phyloP scores from a whole-genome alignment of 331 rosid species.

The Rhamnella rubrinervis region DNA sequence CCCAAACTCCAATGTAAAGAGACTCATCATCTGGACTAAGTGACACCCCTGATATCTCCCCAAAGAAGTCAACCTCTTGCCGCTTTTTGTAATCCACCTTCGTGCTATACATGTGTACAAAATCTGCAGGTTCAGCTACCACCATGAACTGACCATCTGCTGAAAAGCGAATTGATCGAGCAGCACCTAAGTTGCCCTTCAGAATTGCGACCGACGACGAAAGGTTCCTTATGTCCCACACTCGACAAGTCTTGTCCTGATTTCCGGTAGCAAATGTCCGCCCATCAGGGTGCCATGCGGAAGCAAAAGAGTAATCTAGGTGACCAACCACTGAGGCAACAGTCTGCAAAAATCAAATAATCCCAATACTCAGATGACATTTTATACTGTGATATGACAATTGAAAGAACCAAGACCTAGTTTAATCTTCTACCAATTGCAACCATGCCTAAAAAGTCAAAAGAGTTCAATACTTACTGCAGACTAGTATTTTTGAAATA shows the following conservation, averaged over 20 bases:
- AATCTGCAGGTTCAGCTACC: slow-evolving; percentile 95
- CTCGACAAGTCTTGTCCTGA: slow-evolving; percentile 93
- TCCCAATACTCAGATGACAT: background rate
- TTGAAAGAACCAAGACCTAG: background rate
- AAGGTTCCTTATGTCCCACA: slow-evolving; percentile 75
- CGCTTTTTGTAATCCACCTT: slow-evolving; percentile 53
- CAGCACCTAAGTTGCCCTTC: slow-evolving; percentile 76
- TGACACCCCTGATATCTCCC: slow-evolving; percentile 89
- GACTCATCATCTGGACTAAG: slow-evolving; percentile 87
- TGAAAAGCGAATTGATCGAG: slow-evolving; percentile 80
- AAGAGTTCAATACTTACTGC: too few species aligned
- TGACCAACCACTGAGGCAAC: slow-evolving; percentile 72
- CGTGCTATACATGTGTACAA: slow-evolving; percentile 82
- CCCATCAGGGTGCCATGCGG: slow-evolving; percentile 97
- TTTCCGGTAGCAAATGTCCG: slow-evolving; percentile 78
- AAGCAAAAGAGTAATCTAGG: slow-evolving; percentile 87
- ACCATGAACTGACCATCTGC: slow-evolving; percentile 84
- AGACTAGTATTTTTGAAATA: too few species aligned
- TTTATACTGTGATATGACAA: background rate
- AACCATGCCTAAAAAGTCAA: too few species aligned
- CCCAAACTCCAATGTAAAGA: slow-evolving; percentile 91
- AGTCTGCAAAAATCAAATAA: slow-evolving; percentile 42
- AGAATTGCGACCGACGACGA: slow-evolving; percentile 59
- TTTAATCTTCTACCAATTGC: background rate
- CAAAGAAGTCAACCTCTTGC: slow-evolving; percentile 94